Conservation (phyloP, 768 basidiomycete species). For the Russula foetens region DNA sequence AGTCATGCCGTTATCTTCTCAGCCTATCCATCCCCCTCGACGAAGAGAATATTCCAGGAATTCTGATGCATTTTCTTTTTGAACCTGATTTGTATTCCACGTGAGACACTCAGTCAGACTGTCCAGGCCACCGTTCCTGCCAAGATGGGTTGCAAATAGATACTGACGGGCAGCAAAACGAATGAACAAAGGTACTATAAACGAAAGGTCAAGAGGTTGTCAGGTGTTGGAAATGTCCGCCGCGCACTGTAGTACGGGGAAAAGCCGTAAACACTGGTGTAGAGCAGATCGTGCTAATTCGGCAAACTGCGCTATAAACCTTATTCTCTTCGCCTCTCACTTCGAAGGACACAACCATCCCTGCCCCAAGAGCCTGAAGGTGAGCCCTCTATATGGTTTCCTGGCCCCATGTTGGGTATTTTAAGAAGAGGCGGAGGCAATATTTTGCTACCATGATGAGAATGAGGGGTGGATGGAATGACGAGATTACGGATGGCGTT, state of each 20-base stretch:
- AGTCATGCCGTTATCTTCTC: too few species aligned
- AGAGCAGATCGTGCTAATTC: neutral
- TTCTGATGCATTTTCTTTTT: too few species aligned
- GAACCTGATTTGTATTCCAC: too few species aligned
- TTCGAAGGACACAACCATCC: neutral
- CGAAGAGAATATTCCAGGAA: too few species aligned
- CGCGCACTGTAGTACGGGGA: neutral
- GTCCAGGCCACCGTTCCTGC: neutral
- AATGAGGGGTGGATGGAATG: conserved; percentile 5
- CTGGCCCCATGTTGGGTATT: neutral
- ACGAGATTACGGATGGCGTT: neutral
- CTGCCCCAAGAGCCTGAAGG: neutral
- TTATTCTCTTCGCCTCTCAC: neutral
- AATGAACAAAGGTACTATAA: too few species aligned
- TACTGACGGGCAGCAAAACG: neutral
- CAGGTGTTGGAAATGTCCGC: too few species aligned
- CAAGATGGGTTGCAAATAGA: neutral
- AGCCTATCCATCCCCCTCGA: too few species aligned
- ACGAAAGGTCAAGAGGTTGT: too few species aligned
- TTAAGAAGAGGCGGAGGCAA: neutral
- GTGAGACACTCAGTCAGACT: neutral
- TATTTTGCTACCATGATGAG: neutral
- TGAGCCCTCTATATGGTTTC: neutral
- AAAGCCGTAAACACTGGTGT: too few species aligned
- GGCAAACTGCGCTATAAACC: conserved; percentile 3